Percentiles rank a stretch among this genome's conserved stretches.
These are phyloP conservation scores for Xylariales sp. DNA, from an alignment of 2,329 filamentous ascomycete genomes.

Conservation along the genomic window DNA sequence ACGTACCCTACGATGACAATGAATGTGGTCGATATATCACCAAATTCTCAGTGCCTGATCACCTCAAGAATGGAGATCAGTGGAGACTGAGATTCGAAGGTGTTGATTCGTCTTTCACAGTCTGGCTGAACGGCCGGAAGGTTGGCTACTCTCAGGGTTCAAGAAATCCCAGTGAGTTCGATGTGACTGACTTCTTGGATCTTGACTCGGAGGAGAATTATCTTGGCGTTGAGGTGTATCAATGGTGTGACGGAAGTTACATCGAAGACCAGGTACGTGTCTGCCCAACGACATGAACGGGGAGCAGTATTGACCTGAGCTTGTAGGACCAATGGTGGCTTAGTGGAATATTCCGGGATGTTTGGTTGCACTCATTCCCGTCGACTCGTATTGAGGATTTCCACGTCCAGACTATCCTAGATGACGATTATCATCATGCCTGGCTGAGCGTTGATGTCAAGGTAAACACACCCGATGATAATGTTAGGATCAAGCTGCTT, in stretches of 20 bases:
- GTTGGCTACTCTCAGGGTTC: conserved; percentile 71
- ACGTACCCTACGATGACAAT: conserved; percentile 60
- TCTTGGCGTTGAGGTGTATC: conserved; percentile 64
- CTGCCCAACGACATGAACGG: neutral
- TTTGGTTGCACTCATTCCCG: conserved; percentile 60
- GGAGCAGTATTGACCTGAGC: neutral
- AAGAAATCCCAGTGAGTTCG: conserved; percentile 69
- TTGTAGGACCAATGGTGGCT: conserved; percentile 62
- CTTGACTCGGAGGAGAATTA: conserved; percentile 42
- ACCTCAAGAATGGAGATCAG: conserved; percentile 44
- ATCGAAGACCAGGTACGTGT: conserved; percentile 56
- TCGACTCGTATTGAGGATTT: conserved; percentile 51
- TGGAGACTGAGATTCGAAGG: conserved; percentile 69
- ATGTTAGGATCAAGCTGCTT: conserved; percentile 31
- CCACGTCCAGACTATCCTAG: conserved; percentile 50
- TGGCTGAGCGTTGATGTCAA: conserved; percentile 42
- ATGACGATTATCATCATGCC: conserved; percentile 49
- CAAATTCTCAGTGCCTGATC: conserved; percentile 46
- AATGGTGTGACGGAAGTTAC: conserved; percentile 67
- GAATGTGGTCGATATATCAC: conserved; percentile 60
- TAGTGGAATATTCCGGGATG: conserved; percentile 64
- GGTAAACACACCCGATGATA: conserved; percentile 30
- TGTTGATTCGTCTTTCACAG: conserved; percentile 66
- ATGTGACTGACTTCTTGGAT: conserved; percentile 52
- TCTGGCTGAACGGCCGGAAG: conserved; percentile 64